phyloP scores from a whole-genome alignment of 345 rosid species.

The Ceriops decandra region DNA sequence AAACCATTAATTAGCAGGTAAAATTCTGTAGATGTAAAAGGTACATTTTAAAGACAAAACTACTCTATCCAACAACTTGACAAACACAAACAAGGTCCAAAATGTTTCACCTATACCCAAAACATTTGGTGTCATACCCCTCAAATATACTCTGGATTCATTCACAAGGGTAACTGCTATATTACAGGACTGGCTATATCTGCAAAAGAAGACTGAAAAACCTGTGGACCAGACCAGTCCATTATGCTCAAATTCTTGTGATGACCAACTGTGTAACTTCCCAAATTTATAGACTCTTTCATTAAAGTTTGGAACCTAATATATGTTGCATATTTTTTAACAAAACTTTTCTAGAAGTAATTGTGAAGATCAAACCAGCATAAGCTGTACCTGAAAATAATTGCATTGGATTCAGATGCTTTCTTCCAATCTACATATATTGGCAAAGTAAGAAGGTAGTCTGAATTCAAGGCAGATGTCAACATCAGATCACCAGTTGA shows the following conservation, averaged over 20 bases:
- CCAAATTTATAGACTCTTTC: no score
- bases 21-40: not conserved
- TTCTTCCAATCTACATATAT: conserved; percentile 87
- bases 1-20: not conserved
- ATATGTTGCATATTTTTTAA: no score
- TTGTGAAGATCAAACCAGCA: not conserved
- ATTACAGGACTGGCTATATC: no score
- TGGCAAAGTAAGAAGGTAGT: conserved; percentile 91
- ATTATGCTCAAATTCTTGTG: no score
- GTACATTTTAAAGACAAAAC: not conserved
- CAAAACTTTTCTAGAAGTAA: not conserved
- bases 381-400: conserved; percentile 65
- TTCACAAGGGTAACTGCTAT: no score
- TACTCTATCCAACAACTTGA: not conserved
- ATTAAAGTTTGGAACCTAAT: no score
- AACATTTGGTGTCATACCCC: not conserved
- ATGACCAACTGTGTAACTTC: no score
- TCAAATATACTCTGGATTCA: not conserved
- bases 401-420: conserved; percentile 80
- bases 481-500: conserved; percentile 80
- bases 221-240: no score
- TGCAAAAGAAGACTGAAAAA: no score
- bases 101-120: not conserved
- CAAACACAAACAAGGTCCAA: not conserved
- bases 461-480: conserved; percentile 81